phyloP scores from a whole-genome alignment of 2,329 filamentous ascomycete species.

The Colletotrichum destructivum region DNA sequence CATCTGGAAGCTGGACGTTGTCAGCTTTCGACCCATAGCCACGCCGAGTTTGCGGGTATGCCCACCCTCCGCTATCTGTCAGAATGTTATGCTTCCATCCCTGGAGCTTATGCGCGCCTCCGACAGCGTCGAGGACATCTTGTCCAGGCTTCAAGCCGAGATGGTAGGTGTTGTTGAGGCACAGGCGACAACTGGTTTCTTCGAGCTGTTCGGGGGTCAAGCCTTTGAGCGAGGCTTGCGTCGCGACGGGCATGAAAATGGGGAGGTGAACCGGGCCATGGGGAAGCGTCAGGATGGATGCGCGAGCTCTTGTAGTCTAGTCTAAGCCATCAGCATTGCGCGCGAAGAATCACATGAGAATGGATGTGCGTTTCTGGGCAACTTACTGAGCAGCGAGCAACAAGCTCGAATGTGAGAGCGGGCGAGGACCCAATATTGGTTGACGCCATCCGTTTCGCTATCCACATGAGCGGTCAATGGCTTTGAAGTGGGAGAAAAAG shows the following conservation, averaged over 20 bases:
- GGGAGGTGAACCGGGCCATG: constrained; percentile 93
- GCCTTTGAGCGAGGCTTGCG: constrained; percentile 95
- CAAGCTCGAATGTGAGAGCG: constrained; percentile 83
- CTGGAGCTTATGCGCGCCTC: constrained; percentile 94
- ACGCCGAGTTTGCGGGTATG: constrained; percentile 23
- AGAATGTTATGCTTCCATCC: constrained; percentile 96
- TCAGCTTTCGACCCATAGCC: neutral
- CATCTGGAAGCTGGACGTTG: constrained; percentile 88
- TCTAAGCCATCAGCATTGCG: constrained; percentile 23
- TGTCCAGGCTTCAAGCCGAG: constrained; percentile 95
- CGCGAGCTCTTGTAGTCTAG: constrained; percentile 94
- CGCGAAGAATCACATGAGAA: constrained; percentile 13
- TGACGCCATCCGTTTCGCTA: constrained; percentile 62
- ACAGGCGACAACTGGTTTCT: constrained; percentile 89
- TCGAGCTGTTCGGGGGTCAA: constrained; percentile 93
- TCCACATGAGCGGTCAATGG: constrained; percentile 39
- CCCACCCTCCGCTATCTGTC: constrained; percentile 82
- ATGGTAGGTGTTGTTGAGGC: constrained; percentile 98
- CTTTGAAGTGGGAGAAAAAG: neutral
- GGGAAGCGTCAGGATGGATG: constrained; percentile 87
- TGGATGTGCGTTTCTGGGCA: constrained; percentile 5
- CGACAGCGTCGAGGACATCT: constrained; percentile 86
- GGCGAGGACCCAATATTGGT: constrained; percentile 68
- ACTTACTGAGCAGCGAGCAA: constrained; percentile 85
- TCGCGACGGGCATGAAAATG: constrained; percentile 98